These are phyloP conservation scores for Blastocystis sp. DNA, from an alignment of 352 stramenopile genomes.

Conservation along the genomic window DNA sequence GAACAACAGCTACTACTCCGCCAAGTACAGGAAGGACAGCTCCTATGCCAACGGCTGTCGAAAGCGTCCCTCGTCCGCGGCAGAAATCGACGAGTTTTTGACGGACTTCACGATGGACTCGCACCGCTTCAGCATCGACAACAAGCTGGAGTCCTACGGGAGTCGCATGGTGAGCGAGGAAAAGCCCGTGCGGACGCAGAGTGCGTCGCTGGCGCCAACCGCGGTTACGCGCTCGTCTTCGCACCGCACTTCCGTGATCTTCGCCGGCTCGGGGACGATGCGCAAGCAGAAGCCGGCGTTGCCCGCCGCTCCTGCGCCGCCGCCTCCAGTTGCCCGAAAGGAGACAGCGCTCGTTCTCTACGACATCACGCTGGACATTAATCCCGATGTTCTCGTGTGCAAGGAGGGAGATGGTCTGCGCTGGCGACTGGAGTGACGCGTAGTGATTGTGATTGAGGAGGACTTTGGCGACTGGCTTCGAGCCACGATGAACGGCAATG, in stretches of 20 bases:
- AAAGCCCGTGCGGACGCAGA: background rate
- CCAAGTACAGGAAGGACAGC: slow-evolving; percentile 32
- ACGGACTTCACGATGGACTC: slow-evolving; percentile 26
- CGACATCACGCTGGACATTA: slow-evolving; percentile 48
- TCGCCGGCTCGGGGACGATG: background rate
- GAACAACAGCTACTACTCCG: slow-evolving; percentile 61
- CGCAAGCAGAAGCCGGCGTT: background rate
- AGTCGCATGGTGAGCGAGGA: background rate
- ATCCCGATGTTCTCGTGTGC: slow-evolving; percentile 51
- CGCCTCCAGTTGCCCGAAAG: background rate
- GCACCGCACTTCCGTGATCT: background rate
- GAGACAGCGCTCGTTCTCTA: slow-evolving; percentile 58
- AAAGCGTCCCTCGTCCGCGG: background rate
- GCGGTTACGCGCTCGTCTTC: background rate
- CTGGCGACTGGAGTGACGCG: background rate
- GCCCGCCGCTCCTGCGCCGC: background rate
- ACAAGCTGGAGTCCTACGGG: slow-evolving; percentile 13
- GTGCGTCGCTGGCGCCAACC: background rate
- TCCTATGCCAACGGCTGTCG: slow-evolving; percentile 14
- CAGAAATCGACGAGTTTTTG: slow-evolving; percentile 45
- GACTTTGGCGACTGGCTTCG: slow-evolving; percentile 55
- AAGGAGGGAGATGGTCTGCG: slow-evolving; percentile 19
- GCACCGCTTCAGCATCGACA: slow-evolving; percentile 50
- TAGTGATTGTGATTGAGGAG: slow-evolving; percentile 60
- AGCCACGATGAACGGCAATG: slow-evolving; percentile 41